Evolutionary conservation across 805 yeast species (phyloP).

Genomic region (Saturnispora serradocipensis): DNA sequence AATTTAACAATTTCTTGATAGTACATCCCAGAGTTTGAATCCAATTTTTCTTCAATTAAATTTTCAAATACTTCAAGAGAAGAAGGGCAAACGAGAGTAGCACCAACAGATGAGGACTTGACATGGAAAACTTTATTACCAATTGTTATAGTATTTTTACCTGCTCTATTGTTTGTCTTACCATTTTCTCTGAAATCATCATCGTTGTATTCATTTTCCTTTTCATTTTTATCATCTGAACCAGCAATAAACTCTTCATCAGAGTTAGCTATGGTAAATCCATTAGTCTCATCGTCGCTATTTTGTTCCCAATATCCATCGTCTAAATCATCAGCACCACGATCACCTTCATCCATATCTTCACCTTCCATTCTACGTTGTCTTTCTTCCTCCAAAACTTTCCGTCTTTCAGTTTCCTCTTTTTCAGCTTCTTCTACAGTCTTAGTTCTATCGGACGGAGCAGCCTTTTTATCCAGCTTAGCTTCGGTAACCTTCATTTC

Average conservation of each 20-base stretch:
- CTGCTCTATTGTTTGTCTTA: conserved; percentile 9
- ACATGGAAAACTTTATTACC: conserved; percentile 26
- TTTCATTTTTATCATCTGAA: conserved; percentile 31
- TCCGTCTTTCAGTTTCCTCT: conserved; percentile 53
- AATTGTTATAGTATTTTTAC: conserved; percentile 24
- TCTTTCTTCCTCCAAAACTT: conserved; percentile 59
- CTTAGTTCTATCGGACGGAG: conserved; percentile 73
- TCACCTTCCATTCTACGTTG: conserved; percentile 66
- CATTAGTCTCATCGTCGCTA: conserved; percentile 39
- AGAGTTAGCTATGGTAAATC: conserved; percentile 32
- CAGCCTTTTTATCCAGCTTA: conserved; percentile 65
- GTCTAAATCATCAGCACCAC: conserved; percentile 59
- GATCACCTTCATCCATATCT: conserved; percentile 26
- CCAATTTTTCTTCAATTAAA: conserved; percentile 15
- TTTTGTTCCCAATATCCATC: conserved; percentile 61
- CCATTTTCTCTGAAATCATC: conserved; percentile 10
- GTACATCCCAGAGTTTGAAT: conserved; percentile 20
- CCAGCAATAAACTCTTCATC: conserved; percentile 29
- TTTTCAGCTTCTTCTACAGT: conserved; percentile 60
- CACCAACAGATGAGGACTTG: conserved; percentile 10
- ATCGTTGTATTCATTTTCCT: conserved; percentile 24
- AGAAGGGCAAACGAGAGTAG: conserved; percentile 37
- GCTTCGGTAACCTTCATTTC: conserved; percentile 60
- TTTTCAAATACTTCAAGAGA: conserved; percentile 35
- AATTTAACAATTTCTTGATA: conserved; percentile 36